These are phyloP conservation scores for Sporobolus alterniflorus DNA, from an alignment of 202 grass and related monocot genomes.

Conservation along the genomic window DNA sequence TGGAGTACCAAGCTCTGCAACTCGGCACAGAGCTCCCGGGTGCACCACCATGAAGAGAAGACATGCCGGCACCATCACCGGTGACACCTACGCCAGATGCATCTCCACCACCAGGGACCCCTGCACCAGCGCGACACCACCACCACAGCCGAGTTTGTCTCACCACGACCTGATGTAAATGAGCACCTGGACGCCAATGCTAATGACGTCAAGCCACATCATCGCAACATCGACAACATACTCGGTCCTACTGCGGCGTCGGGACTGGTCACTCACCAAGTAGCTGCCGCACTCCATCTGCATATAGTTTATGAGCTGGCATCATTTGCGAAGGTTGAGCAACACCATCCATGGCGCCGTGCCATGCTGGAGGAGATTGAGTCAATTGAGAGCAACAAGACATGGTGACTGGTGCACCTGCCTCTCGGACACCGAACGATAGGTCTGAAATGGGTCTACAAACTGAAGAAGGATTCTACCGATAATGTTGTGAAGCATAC, in stretches of 20 bases:
- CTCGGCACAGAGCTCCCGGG: not conserved
- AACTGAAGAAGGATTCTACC: not conserved
- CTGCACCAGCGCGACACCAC: not conserved
- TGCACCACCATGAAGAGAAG: not conserved
- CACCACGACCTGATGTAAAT: not conserved
- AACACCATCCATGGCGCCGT: not conserved
- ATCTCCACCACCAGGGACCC: too few relatives aligned
- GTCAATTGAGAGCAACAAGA: not conserved
- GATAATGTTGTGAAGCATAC: not conserved
- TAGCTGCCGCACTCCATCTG: not conserved
- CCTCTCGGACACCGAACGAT: not conserved
- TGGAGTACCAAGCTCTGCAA: not conserved
- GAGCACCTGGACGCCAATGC: not conserved
- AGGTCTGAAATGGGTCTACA: constrained; percentile 15
- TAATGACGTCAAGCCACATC: not conserved
- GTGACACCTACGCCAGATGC: not conserved
- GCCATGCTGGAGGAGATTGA: not conserved
- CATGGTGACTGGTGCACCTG: not conserved
- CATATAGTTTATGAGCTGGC: not conserved
- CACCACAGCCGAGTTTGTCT: not conserved
- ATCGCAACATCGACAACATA: not conserved
- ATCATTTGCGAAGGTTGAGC: not conserved
- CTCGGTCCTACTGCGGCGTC: not conserved
- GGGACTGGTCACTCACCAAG: not conserved
- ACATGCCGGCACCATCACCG: too few relatives aligned